A percentile compares a stretch with the other conserved stretches of the same genome.
These are phyloP conservation scores for Pleurotus sapidus DNA, from an alignment of 768 basidiomycete genomes.

Conservation along the genomic window DNA sequence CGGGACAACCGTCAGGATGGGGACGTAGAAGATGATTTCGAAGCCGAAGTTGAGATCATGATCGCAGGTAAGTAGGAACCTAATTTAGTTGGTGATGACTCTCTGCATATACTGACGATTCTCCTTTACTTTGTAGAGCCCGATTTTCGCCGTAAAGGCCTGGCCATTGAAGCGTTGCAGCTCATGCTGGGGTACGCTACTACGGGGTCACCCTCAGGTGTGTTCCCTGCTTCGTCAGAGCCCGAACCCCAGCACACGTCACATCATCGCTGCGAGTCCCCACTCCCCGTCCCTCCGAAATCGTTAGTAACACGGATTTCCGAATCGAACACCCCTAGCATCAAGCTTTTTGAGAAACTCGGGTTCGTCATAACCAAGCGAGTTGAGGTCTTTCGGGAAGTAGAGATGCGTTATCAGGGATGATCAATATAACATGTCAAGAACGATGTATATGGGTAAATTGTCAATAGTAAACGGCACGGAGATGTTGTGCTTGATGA, in stretches of 20 bases:
- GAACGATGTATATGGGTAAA: not conserved
- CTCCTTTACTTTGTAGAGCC: constrained; percentile 44
- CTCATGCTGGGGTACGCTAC: constrained; percentile 72
- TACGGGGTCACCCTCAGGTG: constrained; percentile 25
- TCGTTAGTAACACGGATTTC: constrained; percentile 71
- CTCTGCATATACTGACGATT: not conserved
- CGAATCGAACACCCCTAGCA: constrained; percentile 64
- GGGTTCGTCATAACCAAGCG: constrained; percentile 70
- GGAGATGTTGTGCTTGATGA: no score
- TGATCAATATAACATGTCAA: not conserved
- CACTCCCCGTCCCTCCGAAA: constrained; percentile 39
- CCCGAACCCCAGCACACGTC: not conserved
- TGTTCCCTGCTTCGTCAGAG: constrained; percentile 19
- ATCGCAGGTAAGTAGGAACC: constrained; percentile 61
- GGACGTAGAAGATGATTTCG: constrained; percentile 41
- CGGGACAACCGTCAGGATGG: constrained; percentile 11
- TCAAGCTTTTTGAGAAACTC: constrained; percentile 69
- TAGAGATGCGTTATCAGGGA: constrained; percentile 65
- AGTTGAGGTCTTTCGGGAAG: constrained; percentile 76
- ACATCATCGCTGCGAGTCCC: constrained; percentile 21
- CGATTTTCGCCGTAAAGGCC: constrained; percentile 64
- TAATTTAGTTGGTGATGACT: not conserved
- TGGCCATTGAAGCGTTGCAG: constrained; percentile 59
- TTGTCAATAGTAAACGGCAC: no score
- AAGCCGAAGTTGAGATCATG: constrained; percentile 91